Evolutionary conservation across 306 rosid species (phyloP), one percentile per base, ranked within the genome.

Genomic region (Quercus engelmannii): DNA sequence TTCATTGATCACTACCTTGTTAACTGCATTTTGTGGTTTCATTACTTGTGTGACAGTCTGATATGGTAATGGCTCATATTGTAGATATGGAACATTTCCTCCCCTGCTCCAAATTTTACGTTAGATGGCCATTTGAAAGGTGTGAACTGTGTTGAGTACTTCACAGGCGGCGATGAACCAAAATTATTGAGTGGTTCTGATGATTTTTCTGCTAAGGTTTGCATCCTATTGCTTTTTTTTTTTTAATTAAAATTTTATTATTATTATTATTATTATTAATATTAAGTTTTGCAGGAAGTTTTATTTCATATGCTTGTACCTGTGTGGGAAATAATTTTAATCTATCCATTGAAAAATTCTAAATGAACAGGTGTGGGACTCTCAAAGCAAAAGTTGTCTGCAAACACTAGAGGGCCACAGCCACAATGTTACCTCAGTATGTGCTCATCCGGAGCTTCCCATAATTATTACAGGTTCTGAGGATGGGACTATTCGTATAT

Each of bases 111-210:
- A 55, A 78, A 33, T 7, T 82, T 74, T 61, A 88, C 90, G 25
- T 62, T 88, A 25, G 86, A 87, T 7, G 94, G 92, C 74, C 97
- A 90, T 80, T 74, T n/a, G 63, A 88, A 90, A 57, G 94, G 94
- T 65, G 88, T 88, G 71, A 68, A 90, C 20, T 85, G 91, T 41
- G 76, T 88, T 26, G 94, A 84, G 26, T 88, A 85, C 80, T 88
- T 90, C 79, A 25, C 52, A n/a, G 56, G 51, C 54, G 78, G 76
- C 11, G 74, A 74, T 56, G 87, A 88, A 33, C 72, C 80, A 8
- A 85, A 85, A 73, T 69, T 92, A 46, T 35, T 90, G 61, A 92
- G 90, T 71, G 94, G 97, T 35, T 92, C 92, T 77, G 97, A 92
- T 80, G 92, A 92, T 75, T 84, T 43, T 81, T 84, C 80, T 26